Percentiles rank a stretch among this genome's conserved stretches.
Evolutionary conservation across 2,329 filamentous ascomycete species (phyloP).

Genomic region (Moelleriella libera): DNA sequence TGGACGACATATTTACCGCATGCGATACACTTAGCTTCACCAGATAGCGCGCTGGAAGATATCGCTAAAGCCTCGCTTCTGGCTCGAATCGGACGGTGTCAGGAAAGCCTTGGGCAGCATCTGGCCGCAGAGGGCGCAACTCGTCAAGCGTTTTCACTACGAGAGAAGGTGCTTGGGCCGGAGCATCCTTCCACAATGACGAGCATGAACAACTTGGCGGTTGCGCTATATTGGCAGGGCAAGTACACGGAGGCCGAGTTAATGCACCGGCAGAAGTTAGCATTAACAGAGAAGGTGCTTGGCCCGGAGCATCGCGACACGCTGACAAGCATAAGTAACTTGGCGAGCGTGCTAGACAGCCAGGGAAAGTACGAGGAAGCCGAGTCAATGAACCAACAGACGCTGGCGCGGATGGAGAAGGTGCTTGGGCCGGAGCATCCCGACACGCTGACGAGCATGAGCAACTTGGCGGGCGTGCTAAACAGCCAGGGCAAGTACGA

Average conservation of each 20-base stretch:
- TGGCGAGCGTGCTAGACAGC: not conserved
- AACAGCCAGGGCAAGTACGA: not conserved
- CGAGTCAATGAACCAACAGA: not conserved
- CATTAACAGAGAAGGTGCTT: not conserved
- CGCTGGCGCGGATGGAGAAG: not conserved
- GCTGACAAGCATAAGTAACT: not conserved
- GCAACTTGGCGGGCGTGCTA: not conserved
- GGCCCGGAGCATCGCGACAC: not conserved
- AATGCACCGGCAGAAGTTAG: not conserved
- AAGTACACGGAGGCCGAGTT: slow-evolving; percentile 1
- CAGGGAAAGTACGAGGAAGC: slow-evolving; percentile 1
- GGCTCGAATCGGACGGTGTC: too few species aligned
- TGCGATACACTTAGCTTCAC: too few species aligned
- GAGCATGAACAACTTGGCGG: not conserved
- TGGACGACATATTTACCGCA: too few species aligned
- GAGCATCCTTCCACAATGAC: not conserved
- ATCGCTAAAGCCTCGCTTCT: too few species aligned
- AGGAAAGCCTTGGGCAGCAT: too few species aligned
- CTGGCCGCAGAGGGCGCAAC: too few species aligned
- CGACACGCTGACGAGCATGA: not conserved
- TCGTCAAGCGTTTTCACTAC: not conserved
- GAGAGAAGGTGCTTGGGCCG: not conserved
- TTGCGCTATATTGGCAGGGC: not conserved
- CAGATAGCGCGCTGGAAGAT: too few species aligned
- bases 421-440: not conserved